A percentile compares a stretch with the other conserved stretches of the same genome.
phyloP scores from a whole-genome alignment of 345 rosid genomes.

The Orychophragmus violaceus region DNA sequence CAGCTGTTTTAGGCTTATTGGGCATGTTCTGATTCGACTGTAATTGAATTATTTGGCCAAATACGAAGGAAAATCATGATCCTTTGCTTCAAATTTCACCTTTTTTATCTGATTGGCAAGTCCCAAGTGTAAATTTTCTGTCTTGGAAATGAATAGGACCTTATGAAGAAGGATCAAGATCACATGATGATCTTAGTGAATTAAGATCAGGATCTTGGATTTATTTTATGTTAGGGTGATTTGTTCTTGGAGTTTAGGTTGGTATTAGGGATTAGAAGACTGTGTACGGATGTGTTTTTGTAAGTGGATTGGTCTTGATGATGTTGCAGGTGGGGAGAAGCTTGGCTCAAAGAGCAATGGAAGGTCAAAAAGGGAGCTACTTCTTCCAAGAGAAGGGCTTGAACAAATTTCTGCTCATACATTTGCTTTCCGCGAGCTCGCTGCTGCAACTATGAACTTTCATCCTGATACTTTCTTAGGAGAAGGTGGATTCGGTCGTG shows the following conservation, averaged over 20 bases:
- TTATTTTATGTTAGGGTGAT: conserved; percentile 10
- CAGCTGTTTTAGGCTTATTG: not conserved
- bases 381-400: conserved; percentile 49
- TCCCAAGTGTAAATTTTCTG: conserved; percentile 4
- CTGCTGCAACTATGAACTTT: conserved; percentile 86
- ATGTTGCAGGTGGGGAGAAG: conserved; percentile 68
- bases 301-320: conserved; percentile 15
- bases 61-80: conserved; percentile 23
- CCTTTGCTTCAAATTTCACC: conserved; percentile 31
- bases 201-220: conserved; percentile 21
- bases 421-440: conserved; percentile 85
- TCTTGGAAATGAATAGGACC: not conserved
- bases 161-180: conserved; percentile 16
- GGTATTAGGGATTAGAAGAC: not conserved
- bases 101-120: conserved; percentile 30
- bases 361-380: conserved; percentile 57
- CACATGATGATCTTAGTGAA: conserved; percentile 19
- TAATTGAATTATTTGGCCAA: not conserved
- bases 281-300: not conserved
- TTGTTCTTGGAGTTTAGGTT: not conserved
- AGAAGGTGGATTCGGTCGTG: conserved; percentile 98
- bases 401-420: conserved; percentile 81
- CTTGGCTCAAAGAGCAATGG: conserved; percentile 59
- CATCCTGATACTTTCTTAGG: conserved; percentile 86
- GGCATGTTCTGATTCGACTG: conserved; percentile 11